Evolutionary conservation across 306 rosid genomes (phyloP).

Genomic region (Luffa acutangula): DNA sequence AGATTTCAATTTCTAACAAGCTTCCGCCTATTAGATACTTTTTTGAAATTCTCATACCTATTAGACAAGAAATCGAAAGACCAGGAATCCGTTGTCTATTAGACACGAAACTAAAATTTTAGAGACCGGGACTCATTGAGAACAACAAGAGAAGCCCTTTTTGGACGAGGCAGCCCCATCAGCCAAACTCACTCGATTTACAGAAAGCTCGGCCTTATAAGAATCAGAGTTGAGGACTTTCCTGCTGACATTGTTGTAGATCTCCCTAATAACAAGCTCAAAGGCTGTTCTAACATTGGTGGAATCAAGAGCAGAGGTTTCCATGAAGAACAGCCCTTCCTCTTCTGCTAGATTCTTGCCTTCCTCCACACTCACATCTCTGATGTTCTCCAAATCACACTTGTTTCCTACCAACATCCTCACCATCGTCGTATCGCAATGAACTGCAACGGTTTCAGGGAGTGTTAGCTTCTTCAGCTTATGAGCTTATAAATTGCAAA

Average conservation of each 20-base stretch:
- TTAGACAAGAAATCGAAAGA: no score
- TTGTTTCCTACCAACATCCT: conserved; percentile 90
- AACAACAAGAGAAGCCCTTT: conserved; percentile 50
- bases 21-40: no score
- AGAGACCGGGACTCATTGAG: conserved; percentile 20
- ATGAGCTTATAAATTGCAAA: neutral
- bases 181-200: conserved; percentile 56
- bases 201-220: conserved; percentile 72
- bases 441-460: conserved; percentile 36
- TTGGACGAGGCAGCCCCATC: conserved; percentile 53
- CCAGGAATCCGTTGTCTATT: neutral
- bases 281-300: conserved; percentile 78
- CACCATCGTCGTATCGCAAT: conserved; percentile 64
- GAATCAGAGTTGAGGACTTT: conserved; percentile 72
- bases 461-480: neutral
- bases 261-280: conserved; percentile 68
- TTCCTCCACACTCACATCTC: conserved; percentile 71
- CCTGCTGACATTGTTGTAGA: conserved; percentile 71
- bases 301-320: conserved; percentile 85
- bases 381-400: conserved; percentile 78
- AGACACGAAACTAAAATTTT: neutral
- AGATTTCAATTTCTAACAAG: no score
- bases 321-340: conserved; percentile 84
- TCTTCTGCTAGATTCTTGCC: conserved; percentile 77
- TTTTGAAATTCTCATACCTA: no score